These are phyloP conservation scores for Zygnema circumcarinatum DNA, from an alignment of 139 green algal species.

Conservation along the genomic window DNA sequence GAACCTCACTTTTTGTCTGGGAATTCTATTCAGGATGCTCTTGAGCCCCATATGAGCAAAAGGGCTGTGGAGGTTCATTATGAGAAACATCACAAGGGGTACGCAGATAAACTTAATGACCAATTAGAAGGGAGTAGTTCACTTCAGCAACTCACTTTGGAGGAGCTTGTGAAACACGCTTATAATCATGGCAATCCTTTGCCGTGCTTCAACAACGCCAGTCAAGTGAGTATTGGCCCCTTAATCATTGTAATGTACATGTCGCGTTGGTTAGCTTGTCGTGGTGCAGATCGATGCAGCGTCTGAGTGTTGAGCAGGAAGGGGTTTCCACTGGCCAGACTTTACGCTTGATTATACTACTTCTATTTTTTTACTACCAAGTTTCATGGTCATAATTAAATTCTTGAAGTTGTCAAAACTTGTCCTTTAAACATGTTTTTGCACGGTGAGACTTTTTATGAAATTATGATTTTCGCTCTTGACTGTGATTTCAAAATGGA, in stretches of 20 bases:
- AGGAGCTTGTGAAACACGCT: conserved; percentile 81
- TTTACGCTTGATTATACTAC: no score
- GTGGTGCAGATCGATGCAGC: no score
- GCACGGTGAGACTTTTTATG: no score
- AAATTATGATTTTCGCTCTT: no score
- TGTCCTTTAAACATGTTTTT: no score
- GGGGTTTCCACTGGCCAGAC: no score
- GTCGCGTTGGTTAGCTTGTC: neutral
- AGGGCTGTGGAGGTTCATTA: conserved; percentile 87
- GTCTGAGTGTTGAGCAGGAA: no score
- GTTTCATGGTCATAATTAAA: no score
- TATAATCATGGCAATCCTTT: conserved; percentile 89
- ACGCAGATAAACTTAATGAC: conserved; percentile 90
- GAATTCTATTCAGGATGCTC: conserved; percentile 69
- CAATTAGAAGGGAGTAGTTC: conserved; percentile 87
- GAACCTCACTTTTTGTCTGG: neutral
- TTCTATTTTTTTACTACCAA: no score
- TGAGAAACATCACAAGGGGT: conserved; percentile 91
- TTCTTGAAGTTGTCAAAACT: no score
- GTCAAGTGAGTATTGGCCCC: conserved; percentile 58
- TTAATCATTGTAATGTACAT: neutral
- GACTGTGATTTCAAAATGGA: no score
- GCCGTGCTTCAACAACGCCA: conserved; percentile 78
- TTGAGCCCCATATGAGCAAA: conserved; percentile 80
- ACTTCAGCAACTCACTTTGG: conserved; percentile 81